Percentiles rank a stretch among this genome's conserved stretches.
These are phyloP conservation scores for Piedraia hortae DNA, from an alignment of 2,329 filamentous ascomycete genomes.

Conservation along the genomic window DNA sequence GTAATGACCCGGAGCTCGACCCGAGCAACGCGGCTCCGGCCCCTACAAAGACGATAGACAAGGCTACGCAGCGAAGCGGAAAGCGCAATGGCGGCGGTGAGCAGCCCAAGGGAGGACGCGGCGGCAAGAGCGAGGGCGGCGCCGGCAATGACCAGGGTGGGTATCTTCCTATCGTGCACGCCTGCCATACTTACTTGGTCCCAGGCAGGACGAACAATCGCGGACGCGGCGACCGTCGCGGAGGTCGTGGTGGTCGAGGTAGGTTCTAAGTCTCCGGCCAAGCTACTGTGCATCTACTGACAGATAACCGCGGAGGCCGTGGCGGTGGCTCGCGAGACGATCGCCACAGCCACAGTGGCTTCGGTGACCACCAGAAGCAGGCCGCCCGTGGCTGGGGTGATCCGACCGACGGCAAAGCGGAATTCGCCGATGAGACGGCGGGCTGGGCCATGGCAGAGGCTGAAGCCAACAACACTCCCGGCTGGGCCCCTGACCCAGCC, in stretches of 20 bases:
- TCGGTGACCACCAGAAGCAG: conserved; percentile 59
- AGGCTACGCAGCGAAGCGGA: conserved; percentile 43
- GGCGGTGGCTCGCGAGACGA: conserved; percentile 28
- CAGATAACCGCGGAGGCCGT: conserved; percentile 19
- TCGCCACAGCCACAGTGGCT: conserved; percentile 31
- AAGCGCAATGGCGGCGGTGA: conserved; percentile 73
- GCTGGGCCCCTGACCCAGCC: conserved; percentile 10
- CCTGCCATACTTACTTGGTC: conserved; percentile 2
- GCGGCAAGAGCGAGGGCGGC: conserved; percentile 28
- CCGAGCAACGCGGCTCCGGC: conserved; percentile 48
- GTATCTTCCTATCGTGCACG: background rate
- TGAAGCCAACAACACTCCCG: conserved; percentile 44
- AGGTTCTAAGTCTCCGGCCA: too few species aligned
- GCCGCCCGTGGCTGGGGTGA: conserved; percentile 68
- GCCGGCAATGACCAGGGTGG: conserved; percentile 67
- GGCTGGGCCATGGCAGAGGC: conserved; percentile 67
- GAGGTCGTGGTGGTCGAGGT: conserved; percentile 11
- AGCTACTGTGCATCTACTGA: too few species aligned
- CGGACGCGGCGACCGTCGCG: conserved; percentile 10
- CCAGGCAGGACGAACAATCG: conserved; percentile 65
- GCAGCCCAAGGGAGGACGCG: conserved; percentile 18
- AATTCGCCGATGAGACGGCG: conserved; percentile 74
- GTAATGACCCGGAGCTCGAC: conserved; percentile 42
- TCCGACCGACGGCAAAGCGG: conserved; percentile 39
- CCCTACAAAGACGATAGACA: conserved; percentile 73